Percentiles rank a stretch among this genome's conserved stretches.
Conservation (phyloP, 768 basidiomycete genomes). For the Daedaleopsis sinensis region DNA sequence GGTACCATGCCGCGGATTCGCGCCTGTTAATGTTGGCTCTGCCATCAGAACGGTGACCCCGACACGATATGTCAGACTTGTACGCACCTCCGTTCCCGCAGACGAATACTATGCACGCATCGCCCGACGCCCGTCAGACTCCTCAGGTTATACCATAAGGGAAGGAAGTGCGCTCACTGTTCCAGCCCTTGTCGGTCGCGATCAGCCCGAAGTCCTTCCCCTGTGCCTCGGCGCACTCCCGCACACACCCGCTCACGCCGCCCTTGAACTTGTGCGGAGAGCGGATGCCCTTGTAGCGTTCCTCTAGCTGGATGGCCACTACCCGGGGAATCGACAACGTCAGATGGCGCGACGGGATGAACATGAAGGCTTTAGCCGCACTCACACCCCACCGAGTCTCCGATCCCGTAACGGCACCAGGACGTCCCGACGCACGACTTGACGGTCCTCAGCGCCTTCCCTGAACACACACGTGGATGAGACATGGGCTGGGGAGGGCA, state of each 20-base stretch:
- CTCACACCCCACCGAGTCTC: constrained; percentile 67
- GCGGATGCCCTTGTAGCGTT: constrained; percentile 70
- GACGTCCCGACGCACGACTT: constrained; percentile 78
- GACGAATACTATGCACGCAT: constrained; percentile 50
- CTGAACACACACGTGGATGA: constrained; percentile 20
- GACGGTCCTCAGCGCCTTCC: constrained; percentile 66
- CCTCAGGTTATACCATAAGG: too few species aligned
- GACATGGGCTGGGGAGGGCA: not conserved
- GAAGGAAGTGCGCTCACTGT: constrained; percentile 39
- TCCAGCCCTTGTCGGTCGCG: constrained; percentile 82
- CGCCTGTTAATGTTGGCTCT: constrained; percentile 6
- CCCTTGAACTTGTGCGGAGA: constrained; percentile 79
- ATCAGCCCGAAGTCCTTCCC: constrained; percentile 76
- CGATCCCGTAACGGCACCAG: constrained; percentile 73
- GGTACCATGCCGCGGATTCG: constrained; percentile 55
- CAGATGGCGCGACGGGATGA: not conserved
- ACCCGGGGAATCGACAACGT: not conserved
- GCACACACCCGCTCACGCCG: constrained; percentile 72
- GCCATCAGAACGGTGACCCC: too few species aligned
- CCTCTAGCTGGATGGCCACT: constrained; percentile 71
- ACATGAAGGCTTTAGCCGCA: not conserved
- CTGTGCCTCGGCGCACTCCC: constrained; percentile 81
- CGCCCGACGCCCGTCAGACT: too few species aligned
- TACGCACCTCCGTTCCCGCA: constrained; percentile 70
- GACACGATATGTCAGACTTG: too few species aligned